Base-by-base conservation (phyloP, 2,329 filamentous ascomycete genomes). In the Escovopsis weberi region DNA sequence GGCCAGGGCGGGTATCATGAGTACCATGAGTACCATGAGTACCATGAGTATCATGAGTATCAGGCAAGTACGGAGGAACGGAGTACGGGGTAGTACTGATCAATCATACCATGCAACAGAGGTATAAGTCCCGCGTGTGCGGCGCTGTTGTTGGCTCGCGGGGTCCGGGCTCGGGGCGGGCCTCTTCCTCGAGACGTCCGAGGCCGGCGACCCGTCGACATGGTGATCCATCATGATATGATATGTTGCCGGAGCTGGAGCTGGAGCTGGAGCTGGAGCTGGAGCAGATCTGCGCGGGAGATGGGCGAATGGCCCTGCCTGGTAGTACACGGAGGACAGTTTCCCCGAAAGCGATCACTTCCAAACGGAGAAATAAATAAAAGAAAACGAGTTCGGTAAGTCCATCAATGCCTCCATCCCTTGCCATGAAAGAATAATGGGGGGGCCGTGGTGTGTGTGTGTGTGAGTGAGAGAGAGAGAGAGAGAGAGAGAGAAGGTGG, bases 81-180 rank as follows among this genome's bases (percentile, higher is more conserved):
- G 33, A 34, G 11, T 3, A 34, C 4, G 33, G n/a, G 34, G 33
- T 4, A 34, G 11, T 12, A 34, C 4, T 4, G n/a, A 15, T 6
- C 4, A 4, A 36, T 33, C 38, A 40, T 48, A 63, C 60, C 60
- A 63, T 12, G 60, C 60, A 3, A 60, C 54, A 7, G 60, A 50
- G 1, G 60, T 63, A 43, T 63, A 63, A 43, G 60, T 63, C 1
- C 60, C 58, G 18, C 43, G 39, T 18, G 43, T 30, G 8, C 37
- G 42, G 19, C 42, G 23, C 6, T 23, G 23, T 23, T 23, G 23
- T 23, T 40, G 26, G 12, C 33, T 30, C n/a, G 38, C 23, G 30
- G 18, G 23, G n/a, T 40, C 28, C n/a, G 38, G 38, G 23, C 38
- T 40, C 7, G 38, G 26, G 12, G 38, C 38, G n/a, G 38, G 30